Base-by-base conservation (phyloP, 2,329 filamentous ascomycete genomes). In the Diaporthe vaccinii region DNA sequence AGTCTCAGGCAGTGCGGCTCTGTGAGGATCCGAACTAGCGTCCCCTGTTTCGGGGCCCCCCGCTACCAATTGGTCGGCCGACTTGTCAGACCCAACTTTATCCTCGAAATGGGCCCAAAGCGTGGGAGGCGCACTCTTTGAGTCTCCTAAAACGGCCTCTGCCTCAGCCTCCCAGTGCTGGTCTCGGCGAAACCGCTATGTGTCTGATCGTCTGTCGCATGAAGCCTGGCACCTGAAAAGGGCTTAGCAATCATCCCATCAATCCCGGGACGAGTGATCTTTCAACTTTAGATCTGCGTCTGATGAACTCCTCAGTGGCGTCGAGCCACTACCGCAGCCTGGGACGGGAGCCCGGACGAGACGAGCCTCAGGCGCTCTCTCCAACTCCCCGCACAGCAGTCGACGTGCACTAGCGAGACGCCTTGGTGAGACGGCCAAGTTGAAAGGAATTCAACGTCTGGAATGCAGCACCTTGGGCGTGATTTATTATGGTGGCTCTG, bases 181-280 rank as follows among this genome's bases (percentile, higher is more conserved):
- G 62, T 67, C 72, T 74, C 71, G 72, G 57, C 65, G 51, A 74
- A 65, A 65, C 62, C 31, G 28, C n/a, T 39, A 68, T 36, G 1
- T 76, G 72, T 72, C 44, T 72, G 75, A 75, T 72, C 72, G 68
- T 74, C 72, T 55, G 72, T 74, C 72, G 59, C 74, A 72, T 76
- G 67, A 76, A 46, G 41, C 46, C 57, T 28, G 49, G 39, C 44
- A 59, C n/a, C 71, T 25, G 28, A 57, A 53, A 59, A 5, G 51
- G 49, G 9, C 49, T 17, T 44, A 44, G 55, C 46, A 59, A 68
- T n/a, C 44, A 57, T 71, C 59, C 49, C 65, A 57, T 71, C 65
- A 72, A 61, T 53, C 67, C 39, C 51, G 28, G 67, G 67, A 74
- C 36, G 72, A 59, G 57, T 28, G 70, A 58, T 17, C 39, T 67